Conservation (phyloP, 2,329 filamentous ascomycete genomes). For the Talaromyces marneffei region DNA sequence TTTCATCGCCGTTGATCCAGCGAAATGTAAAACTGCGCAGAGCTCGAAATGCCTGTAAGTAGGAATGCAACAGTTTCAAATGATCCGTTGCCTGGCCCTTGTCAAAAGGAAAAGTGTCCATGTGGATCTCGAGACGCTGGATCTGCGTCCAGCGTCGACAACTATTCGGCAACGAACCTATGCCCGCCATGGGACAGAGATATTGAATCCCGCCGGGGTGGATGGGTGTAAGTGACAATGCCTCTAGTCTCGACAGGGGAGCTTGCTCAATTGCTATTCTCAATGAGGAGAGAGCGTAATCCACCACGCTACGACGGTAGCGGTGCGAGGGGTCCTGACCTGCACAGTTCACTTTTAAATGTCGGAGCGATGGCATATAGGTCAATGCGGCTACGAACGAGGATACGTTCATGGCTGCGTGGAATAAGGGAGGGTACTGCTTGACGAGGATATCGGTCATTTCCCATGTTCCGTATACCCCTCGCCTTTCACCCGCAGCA, state of each 20-base stretch:
- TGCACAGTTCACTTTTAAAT: constrained; percentile 71
- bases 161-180: constrained; percentile 68
- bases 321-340: constrained; percentile 63
- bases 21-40: constrained; percentile 69
- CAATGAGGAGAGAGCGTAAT: constrained; percentile 82
- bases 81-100: constrained; percentile 62
- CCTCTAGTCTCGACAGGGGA: constrained; percentile 57
- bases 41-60: constrained; percentile 62
- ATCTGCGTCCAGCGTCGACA: constrained; percentile 72
- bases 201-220: constrained; percentile 73
- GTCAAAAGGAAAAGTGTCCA: constrained; percentile 58
- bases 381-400: constrained; percentile 73
- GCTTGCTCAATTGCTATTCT: constrained; percentile 76
- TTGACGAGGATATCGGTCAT: constrained; percentile 75
- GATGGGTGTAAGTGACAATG: constrained; percentile 66
- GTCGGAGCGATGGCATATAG: constrained; percentile 62
- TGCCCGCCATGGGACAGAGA: constrained; percentile 63
- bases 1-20: constrained; percentile 56
- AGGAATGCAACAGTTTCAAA: constrained; percentile 74
- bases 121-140: constrained; percentile 63
- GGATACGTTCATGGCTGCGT: constrained; percentile 79
- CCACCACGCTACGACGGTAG: constrained; percentile 71
- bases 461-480: constrained; percentile 64
- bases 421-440: constrained; percentile 84
- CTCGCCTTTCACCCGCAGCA: constrained; percentile 50